Base-by-base conservation (phyloP, 768 basidiomycete species). In the Rhizopogon sp. region DNA sequence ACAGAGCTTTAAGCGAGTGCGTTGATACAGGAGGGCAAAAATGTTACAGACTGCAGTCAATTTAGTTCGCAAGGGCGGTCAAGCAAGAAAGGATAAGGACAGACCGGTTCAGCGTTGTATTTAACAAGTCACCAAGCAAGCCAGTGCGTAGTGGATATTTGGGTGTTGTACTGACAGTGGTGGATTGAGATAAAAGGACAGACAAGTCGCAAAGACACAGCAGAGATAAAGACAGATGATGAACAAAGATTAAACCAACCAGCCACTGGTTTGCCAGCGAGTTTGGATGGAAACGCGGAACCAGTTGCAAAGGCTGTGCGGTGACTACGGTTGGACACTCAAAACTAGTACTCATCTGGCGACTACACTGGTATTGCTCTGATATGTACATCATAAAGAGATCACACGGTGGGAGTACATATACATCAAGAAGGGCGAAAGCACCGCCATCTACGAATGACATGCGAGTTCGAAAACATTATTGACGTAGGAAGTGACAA, bases 371-470 rank as follows among this genome's bases (percentile, higher is more conserved):
- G 31, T 35, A 33, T 49, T 35, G 35, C 10, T 10, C 35, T 11
- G 3, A 9, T 35, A 35, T 37, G 35, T 13, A 37, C 35, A 49
- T 49, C 35, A 33, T 20, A 33, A 46, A 44, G 42, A 54, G 20
- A 54, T 35, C 59, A 64, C 57, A 65, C 51, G 46, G 44, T 35
- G 42, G 35, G 31, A 50, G 44, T 41, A 49, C 46, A 55, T 56
- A 49, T 25, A 31, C 9, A 25, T 25, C 33, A 14, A 47, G 20
- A 37, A 60, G 17, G 47, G 16, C 25, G 9, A 55, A n/a, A 49
- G 43, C 25, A 58, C 46, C 29, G 13, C 52, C 43, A 65, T 59
- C 62, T 59, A 64, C 50, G 7, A 44, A 46, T 35, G 44, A 43
- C 17, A 29, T 39, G 33, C 47, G 55, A 50, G 43, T 44, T 22